Conservation (phyloP, 2,329 filamentous ascomycete genomes). For the Sporothrix humicola region DNA sequence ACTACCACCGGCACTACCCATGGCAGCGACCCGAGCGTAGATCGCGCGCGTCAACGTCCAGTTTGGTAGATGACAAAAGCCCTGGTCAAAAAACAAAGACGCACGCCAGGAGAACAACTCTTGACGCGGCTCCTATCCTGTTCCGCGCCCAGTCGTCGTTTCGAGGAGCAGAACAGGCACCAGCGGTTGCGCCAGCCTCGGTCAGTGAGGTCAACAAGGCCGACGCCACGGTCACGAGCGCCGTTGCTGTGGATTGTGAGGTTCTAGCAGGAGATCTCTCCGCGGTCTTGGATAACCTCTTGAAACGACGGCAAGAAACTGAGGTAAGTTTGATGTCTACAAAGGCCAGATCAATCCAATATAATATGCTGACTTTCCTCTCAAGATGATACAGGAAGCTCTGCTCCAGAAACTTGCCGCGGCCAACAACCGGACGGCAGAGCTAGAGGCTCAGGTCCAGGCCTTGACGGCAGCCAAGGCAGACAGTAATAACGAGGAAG, state of each 20-base stretch:
- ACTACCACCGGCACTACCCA: slow-evolving; percentile 33
- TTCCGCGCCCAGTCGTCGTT: slow-evolving; percentile 17
- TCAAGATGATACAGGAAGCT: slow-evolving; percentile 53
- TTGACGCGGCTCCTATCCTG: slow-evolving; percentile 25
- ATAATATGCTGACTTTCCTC: not conserved
- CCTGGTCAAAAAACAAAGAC: not conserved
- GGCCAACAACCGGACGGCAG: slow-evolving; percentile 56
- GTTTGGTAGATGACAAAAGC: slow-evolving; percentile 28
- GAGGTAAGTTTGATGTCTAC: slow-evolving; percentile 37
- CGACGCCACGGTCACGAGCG: not conserved
- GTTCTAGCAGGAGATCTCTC: slow-evolving; percentile 59
- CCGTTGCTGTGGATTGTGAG: slow-evolving; percentile 45
- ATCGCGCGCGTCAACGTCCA: slow-evolving; percentile 31
- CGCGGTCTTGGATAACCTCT: slow-evolving; percentile 56
- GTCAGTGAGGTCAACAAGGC: not conserved
- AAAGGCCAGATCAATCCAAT: no score
- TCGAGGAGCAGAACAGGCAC: not conserved
- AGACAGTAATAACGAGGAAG: not conserved
- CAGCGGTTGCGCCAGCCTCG: not conserved
- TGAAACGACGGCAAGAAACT: slow-evolving; percentile 63
- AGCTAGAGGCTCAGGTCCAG: slow-evolving; percentile 63
- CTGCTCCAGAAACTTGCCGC: slow-evolving; percentile 47
- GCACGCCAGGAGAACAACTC: not conserved
- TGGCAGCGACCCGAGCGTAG: slow-evolving; percentile 31
- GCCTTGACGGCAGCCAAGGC: slow-evolving; percentile 51